Percentiles rank a stretch among this genome's conserved stretches.
phyloP scores from a whole-genome alignment of 2,329 filamentous ascomycete genomes.

The Aspergillus fumigatus region DNA sequence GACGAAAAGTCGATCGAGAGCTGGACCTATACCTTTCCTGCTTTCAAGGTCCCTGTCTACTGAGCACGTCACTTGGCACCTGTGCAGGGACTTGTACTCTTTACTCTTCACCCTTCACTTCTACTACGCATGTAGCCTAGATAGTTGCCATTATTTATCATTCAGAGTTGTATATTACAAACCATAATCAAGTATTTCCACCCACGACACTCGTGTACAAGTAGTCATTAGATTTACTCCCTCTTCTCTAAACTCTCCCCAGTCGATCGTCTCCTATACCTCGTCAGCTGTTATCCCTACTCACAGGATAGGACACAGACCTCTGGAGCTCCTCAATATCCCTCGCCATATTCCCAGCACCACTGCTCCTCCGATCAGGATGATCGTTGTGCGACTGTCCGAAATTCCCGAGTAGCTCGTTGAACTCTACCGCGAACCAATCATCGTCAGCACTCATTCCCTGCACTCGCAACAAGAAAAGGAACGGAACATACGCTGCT shows the following conservation, averaged over 20 bases:
- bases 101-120: too few relatives aligned
- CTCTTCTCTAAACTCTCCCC: neutral
- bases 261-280: neutral
- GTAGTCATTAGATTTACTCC: neutral
- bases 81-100: too few relatives aligned
- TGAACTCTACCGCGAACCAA: slow-evolving; percentile 50
- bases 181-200: too few relatives aligned
- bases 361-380: slow-evolving; percentile 12
- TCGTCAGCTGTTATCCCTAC: neutral
- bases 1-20: slow-evolving; percentile 38
- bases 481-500: slow-evolving; percentile 6
- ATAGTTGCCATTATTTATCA: too few relatives aligned
- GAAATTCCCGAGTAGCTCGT: slow-evolving; percentile 48
- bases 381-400: slow-evolving; percentile 12
- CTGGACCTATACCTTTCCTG: slow-evolving; percentile 38
- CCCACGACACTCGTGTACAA: too few relatives aligned
- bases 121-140: neutral
- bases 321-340: slow-evolving; percentile 36
- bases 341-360: slow-evolving; percentile 23
- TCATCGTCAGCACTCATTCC: neutral
- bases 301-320: neutral
- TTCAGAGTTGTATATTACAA: too few relatives aligned
- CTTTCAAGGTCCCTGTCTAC: slow-evolving; percentile 38
- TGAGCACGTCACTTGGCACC: slow-evolving; percentile 10
- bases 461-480: neutral